Conservation (phyloP, 164 flowering plant genomes). For the Magnolia officinalis region DNA sequence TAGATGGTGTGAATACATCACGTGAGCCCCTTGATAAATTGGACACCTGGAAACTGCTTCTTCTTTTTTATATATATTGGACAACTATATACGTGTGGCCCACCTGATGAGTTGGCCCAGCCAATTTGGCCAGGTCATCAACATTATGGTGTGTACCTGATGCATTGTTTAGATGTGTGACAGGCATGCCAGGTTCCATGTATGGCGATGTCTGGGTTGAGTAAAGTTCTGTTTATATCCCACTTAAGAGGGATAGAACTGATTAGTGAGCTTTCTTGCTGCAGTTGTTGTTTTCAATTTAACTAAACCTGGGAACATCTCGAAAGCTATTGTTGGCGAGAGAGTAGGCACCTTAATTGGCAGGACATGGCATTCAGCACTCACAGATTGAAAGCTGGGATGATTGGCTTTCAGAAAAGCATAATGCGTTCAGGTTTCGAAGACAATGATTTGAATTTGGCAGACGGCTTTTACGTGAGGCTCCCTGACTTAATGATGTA, state of each 20-base stretch:
- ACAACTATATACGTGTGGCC: background rate
- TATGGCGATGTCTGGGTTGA: background rate
- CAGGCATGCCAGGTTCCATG: background rate
- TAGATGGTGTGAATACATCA: too few relatives aligned
- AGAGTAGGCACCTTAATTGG: slow-evolving; percentile 93
- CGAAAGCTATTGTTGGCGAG: slow-evolving; percentile 84
- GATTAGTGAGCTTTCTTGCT: slow-evolving; percentile 9
- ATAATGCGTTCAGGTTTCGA: background rate
- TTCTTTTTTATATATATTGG: background rate
- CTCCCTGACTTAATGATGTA: background rate
- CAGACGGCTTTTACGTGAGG: background rate
- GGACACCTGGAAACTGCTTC: too few relatives aligned
- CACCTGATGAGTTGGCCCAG: background rate
- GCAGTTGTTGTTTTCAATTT: slow-evolving; percentile 97
- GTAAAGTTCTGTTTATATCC: background rate
- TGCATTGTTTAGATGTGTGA: background rate
- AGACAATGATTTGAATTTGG: background rate
- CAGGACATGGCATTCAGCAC: slow-evolving; percentile 38
- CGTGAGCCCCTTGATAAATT: too few relatives aligned
- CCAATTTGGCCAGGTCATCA: background rate
- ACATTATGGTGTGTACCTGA: background rate
- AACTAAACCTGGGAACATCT: slow-evolving; percentile 71
- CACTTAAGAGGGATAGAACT: background rate
- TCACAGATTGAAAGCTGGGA: slow-evolving; percentile 23
- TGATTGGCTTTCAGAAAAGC: background rate